Conservation (phyloP, 768 basidiomycete genomes). For the Boletus reticuloceps region DNA sequence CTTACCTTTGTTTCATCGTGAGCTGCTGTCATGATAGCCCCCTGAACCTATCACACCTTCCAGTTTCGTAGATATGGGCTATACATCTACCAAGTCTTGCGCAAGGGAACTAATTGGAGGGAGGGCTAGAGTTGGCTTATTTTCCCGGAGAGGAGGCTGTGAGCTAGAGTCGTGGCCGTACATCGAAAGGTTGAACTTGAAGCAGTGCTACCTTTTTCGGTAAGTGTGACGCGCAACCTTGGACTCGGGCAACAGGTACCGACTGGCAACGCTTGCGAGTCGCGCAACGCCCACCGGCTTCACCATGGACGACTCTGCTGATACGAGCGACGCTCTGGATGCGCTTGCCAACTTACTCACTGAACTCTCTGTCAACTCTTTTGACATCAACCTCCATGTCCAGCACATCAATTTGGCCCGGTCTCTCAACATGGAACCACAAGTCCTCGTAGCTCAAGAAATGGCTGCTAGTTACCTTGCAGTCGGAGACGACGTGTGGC, state of each 20-base stretch:
- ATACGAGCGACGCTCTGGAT: slow-evolving; percentile 48
- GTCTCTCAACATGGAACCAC: slow-evolving; percentile 54
- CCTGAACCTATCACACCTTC: not conserved
- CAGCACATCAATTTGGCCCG: slow-evolving; percentile 65
- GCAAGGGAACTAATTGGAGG: not conserved
- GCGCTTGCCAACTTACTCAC: slow-evolving; percentile 60
- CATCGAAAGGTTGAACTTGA: too few species aligned
- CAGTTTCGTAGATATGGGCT: not conserved
- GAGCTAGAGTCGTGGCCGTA: too few species aligned
- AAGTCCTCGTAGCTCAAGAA: slow-evolving; percentile 59
- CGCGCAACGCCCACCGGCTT: too few species aligned
- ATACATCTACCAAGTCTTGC: too few species aligned
- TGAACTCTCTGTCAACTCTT: slow-evolving; percentile 55
- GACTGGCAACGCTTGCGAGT: too few species aligned
- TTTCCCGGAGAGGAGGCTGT: not conserved
- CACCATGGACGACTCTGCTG: slow-evolving; percentile 50
- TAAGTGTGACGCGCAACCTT: not conserved
- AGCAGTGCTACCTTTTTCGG: slow-evolving; percentile 7
- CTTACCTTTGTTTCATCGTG: not conserved
- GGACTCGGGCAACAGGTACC: too few species aligned
- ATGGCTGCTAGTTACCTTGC: slow-evolving; percentile 64
- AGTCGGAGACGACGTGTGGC: slow-evolving; percentile 70
- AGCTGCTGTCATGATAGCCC: not conserved
- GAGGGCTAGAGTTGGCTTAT: too few species aligned
- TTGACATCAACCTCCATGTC: slow-evolving; percentile 60